These are phyloP conservation scores for Candida koratica DNA, from an alignment of 805 yeast species.

Conservation along the genomic window DNA sequence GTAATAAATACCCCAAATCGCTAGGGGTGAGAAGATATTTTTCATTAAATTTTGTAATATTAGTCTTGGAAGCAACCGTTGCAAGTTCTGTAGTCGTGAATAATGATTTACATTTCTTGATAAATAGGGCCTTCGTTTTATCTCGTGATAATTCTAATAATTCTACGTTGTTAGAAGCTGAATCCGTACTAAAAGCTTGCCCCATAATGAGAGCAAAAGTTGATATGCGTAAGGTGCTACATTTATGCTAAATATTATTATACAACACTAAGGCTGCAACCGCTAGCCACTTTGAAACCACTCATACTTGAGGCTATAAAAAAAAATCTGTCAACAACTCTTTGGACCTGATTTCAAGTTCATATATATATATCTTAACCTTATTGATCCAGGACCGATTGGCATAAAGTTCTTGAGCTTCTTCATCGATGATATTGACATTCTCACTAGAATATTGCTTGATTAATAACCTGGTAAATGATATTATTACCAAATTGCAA, in stretches of 20 bases:
- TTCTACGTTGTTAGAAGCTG: not conserved
- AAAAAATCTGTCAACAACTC: constrained; percentile 24
- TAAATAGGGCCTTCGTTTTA: constrained; percentile 21
- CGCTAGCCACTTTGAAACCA: no score
- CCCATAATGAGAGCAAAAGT: no score
- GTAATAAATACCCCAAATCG: constrained; percentile 23
- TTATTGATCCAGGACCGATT: constrained; percentile 20
- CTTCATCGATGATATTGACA: constrained; percentile 20
- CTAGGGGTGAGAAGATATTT: constrained; percentile 15
- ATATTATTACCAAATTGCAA: constrained; percentile 53
- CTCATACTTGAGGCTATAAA: constrained; percentile 2
- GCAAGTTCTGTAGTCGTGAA: constrained; percentile 21
- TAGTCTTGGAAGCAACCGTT: constrained; percentile 15
- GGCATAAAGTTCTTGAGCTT: constrained; percentile 25
- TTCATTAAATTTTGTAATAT: constrained; percentile 16
- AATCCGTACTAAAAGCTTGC: constrained; percentile 12
- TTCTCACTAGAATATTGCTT: constrained; percentile 27
- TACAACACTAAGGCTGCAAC: no score
- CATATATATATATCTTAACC: constrained; percentile 21
- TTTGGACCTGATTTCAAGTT: constrained; percentile 31
- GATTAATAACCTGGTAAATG: constrained; percentile 57
- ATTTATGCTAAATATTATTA: no score
- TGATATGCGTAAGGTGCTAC: no score
- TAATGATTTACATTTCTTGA: constrained; percentile 14
- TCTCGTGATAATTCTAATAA: constrained; percentile 10